phyloP scores from a whole-genome alignment of 169 alveolate genomes.

The Cryptosporidium viatorum region DNA sequence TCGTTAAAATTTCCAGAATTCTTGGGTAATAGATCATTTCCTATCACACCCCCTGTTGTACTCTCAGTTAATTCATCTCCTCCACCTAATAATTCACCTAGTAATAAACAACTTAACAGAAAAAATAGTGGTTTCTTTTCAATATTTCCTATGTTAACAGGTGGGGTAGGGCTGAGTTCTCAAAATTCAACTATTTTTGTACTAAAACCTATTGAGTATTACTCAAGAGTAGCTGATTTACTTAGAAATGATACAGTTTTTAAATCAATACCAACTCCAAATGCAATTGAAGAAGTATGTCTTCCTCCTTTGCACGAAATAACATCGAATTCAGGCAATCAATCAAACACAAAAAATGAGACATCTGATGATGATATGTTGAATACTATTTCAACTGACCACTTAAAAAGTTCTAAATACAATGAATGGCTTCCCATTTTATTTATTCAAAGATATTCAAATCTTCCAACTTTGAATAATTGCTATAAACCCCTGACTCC shows the following conservation, averaged over 20 bases:
- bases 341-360: conserved; percentile 3
- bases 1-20: conserved; percentile 58
- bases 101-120: neutral
- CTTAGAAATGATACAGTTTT: conserved; percentile 58
- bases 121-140: conserved; percentile 37
- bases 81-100: neutral
- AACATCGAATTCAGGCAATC: neutral
- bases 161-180: conserved; percentile 6
- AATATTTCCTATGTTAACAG: conserved; percentile 19
- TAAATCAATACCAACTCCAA: conserved; percentile 75
- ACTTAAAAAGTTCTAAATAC: conserved; percentile 55
- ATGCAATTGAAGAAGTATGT: conserved; percentile 54
- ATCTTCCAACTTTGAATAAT: neutral
- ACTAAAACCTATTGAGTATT: conserved; percentile 47
- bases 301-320: conserved; percentile 32
- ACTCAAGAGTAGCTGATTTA: conserved; percentile 32
- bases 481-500: neutral
- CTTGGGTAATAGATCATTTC: conserved; percentile 35
- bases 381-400: conserved; percentile 4
- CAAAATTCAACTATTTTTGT: conserved; percentile 42
- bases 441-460: conserved; percentile 61
- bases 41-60: conserved; percentile 62
- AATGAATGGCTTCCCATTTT: conserved; percentile 72
- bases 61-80: conserved; percentile 43
- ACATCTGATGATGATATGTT: neutral